These are phyloP conservation scores for Exophiala bonariae DNA, from an alignment of 2,329 filamentous ascomycete genomes.

Conservation along the genomic window DNA sequence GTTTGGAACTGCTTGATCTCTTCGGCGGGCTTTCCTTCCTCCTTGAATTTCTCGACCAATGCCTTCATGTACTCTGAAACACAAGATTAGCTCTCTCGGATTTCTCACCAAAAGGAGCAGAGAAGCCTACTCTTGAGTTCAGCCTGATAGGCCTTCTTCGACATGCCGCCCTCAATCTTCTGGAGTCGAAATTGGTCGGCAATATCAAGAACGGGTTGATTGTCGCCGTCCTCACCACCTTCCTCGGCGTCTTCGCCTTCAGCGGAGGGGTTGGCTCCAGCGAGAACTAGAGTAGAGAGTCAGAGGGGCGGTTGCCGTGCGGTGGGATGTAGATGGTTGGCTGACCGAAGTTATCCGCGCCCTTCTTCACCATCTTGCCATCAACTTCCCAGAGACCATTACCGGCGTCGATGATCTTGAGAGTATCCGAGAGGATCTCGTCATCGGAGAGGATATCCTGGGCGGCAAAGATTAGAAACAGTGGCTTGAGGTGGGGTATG, in stretches of 20 bases:
- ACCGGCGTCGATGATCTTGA: slow-evolving; percentile 77
- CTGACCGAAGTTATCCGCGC: slow-evolving; percentile 70
- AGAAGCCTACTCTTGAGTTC: slow-evolving; percentile 75
- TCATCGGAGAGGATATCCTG: slow-evolving; percentile 88
- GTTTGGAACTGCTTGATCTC: slow-evolving; percentile 77
- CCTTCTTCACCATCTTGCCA: slow-evolving; percentile 85
- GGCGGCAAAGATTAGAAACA: not conserved
- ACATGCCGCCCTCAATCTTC: slow-evolving; percentile 46
- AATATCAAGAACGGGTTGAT: slow-evolving; percentile 84
- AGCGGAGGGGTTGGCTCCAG: slow-evolving; percentile 92
- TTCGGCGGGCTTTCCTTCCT: slow-evolving; percentile 61
- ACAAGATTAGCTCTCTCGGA: not conserved
- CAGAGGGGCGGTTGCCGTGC: not conserved
- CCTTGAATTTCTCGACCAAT: slow-evolving; percentile 70
- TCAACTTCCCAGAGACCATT: slow-evolving; percentile 85
- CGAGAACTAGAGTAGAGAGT: slow-evolving; percentile 36
- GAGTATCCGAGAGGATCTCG: slow-evolving; percentile 97
- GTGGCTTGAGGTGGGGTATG: not conserved
- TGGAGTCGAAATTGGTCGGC: slow-evolving; percentile 85
- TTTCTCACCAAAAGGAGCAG: not conserved
- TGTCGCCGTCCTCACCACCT: slow-evolving; percentile 64
- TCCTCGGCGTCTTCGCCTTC: slow-evolving; percentile 75
- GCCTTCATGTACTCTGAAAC: slow-evolving; percentile 82
- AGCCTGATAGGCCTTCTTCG: slow-evolving; percentile 81
- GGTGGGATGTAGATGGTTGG: slow-evolving; percentile 25